Evolutionary conservation across 2,329 filamentous ascomycete genomes (phyloP), one percentile per base, ranked within the genome.

Genomic region (Didymella segeticola): DNA sequence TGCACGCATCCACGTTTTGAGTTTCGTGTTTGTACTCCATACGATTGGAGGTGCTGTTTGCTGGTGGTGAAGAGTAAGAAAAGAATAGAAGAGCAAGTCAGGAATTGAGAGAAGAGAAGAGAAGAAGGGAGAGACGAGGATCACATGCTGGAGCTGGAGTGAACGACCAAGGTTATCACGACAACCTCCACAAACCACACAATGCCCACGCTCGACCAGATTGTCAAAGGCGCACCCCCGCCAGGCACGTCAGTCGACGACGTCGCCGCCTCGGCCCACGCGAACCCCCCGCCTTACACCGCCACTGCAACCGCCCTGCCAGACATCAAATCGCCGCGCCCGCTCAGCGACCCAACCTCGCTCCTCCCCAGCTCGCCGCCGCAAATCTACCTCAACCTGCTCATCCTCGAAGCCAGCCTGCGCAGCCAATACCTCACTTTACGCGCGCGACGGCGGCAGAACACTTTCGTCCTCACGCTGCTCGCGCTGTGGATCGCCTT

Each of bases 321-420:
- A 63, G 64, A 63, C 52, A 68, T 65, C 68, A 74, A 69, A 62
- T 70, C 57, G 64, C 77, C 47, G 60, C 78, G 54, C 14, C 60
- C 64, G 67, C 73, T 79, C 52, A 75, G 78, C 52, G 91, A 96
- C 72, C 91, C 91, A 23, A 84, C 93, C 58, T 88, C 87, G 66
- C 86, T 88, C 57, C 86, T 93, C 14, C 93, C 93, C n/a, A 93
- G 90, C 70, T 91, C 91, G 14, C 93, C 93, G 38, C 91, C 91
- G 48, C 95, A 96, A 81, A 97, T 99, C 71, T 99, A 99, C 78
- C 87, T 99, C 68, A 99, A 99, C 77, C 88, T 99, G 20, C 85
- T 99, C 54, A 96, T 99, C 67, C 90, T 99, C 75, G 95, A 99
- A 75, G 92, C 91, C 42, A 96, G 92, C 5, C 82, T 99, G 29